Percentiles rank a stretch among this genome's conserved stretches.
Conservation (phyloP, 1,139 yeast genomes). For the Debaryomyces nepalensis region DNA sequence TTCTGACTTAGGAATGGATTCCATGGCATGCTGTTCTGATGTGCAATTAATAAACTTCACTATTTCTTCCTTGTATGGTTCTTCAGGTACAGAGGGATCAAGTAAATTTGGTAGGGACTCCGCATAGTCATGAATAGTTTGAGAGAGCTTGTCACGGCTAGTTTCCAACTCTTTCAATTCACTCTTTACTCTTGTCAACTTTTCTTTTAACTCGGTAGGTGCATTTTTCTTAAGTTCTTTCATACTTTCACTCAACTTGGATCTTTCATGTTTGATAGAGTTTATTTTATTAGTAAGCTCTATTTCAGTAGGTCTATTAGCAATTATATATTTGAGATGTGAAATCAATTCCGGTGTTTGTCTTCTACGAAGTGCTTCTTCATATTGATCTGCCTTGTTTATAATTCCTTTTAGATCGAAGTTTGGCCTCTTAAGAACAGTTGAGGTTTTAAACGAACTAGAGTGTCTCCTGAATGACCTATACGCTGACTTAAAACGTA, state of each 20-base stretch:
- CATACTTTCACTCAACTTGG: slow-evolving; percentile 31
- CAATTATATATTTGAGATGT: slow-evolving; percentile 38
- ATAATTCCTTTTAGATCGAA: slow-evolving; percentile 55
- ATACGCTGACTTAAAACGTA: neutral
- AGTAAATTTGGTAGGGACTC: slow-evolving; percentile 73
- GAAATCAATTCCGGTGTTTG: slow-evolving; percentile 34
- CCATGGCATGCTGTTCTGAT: slow-evolving; percentile 29
- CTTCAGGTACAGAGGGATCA: slow-evolving; percentile 52
- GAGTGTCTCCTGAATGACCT: slow-evolving; percentile 6
- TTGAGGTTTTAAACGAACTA: slow-evolving; percentile 25
- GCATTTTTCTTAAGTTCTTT: slow-evolving; percentile 18
- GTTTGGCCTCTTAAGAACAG: slow-evolving; percentile 41
- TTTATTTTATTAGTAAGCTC: slow-evolving; percentile 29
- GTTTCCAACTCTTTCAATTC: slow-evolving; percentile 41
- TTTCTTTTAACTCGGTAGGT: slow-evolving; percentile 28
- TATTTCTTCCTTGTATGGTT: slow-evolving; percentile 45
- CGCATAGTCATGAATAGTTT: slow-evolving; percentile 39
- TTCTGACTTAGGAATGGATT: slow-evolving; percentile 24
- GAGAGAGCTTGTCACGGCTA: slow-evolving; percentile 29
- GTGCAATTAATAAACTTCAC: slow-evolving; percentile 54
- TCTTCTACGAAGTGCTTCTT: slow-evolving; percentile 54
- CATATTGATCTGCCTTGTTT: slow-evolving; percentile 39
- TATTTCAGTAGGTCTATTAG: slow-evolving; percentile 30
- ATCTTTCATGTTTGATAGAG: slow-evolving; percentile 34
- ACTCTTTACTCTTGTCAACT: slow-evolving; percentile 41